A percentile compares a stretch with the other conserved stretches of the same genome.
phyloP scores from a whole-genome alignment of 768 basidiomycete genomes.

The Suillus luteus region DNA sequence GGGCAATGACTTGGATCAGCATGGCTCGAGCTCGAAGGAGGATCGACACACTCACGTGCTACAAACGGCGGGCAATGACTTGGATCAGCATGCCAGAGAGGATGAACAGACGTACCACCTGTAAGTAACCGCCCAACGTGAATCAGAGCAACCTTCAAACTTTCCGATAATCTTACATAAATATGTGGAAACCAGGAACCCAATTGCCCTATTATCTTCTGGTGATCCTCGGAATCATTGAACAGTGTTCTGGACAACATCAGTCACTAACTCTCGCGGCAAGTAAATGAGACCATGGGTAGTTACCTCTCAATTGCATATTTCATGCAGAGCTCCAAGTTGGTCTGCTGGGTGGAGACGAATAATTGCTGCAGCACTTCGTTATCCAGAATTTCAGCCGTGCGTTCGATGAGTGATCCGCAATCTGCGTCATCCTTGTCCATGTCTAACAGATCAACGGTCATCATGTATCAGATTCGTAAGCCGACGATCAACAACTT shows the following conservation, averaged over 20 bases:
- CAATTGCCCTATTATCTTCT: background rate
- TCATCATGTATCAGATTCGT: background rate
- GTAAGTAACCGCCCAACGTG: background rate
- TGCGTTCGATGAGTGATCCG: constrained; percentile 21
- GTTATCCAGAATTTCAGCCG: constrained; percentile 22
- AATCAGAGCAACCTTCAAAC: background rate
- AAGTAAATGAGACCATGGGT: background rate
- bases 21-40: background rate
- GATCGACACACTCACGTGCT: background rate
- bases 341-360: constrained; percentile 29
- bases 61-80: too few species aligned
- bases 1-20: background rate
- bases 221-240: too few species aligned
- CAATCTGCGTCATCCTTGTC: constrained; percentile 17
- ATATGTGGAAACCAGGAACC: background rate
- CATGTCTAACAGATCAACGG: constrained; percentile 19
- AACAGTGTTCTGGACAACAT: background rate
- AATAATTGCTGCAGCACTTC: constrained; percentile 22
- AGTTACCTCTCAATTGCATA: constrained; percentile 6
- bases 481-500: background rate
- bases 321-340: constrained; percentile 19
- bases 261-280: too few species aligned
- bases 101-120: background rate
- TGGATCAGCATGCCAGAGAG: too few species aligned
- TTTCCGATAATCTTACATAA: background rate